These are phyloP conservation scores for Aeschynomene evenia DNA, from an alignment of 306 rosid genomes.

Conservation along the genomic window DNA sequence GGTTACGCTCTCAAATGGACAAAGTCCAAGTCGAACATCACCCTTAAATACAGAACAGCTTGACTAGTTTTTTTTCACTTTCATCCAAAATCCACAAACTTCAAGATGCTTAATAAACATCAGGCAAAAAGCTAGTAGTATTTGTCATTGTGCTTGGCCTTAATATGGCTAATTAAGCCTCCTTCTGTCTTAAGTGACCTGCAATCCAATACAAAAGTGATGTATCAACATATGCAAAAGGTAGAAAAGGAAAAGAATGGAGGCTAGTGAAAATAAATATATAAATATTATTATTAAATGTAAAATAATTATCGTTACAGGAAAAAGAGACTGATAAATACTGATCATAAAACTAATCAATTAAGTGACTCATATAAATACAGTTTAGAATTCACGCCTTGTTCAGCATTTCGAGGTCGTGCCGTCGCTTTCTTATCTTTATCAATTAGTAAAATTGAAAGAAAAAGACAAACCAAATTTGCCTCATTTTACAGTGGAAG, in stretches of 20 bases:
- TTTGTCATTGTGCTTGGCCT: slow-evolving; percentile 68
- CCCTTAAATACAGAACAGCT: not conserved
- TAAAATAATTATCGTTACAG: too few species aligned
- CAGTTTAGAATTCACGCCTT: too few species aligned
- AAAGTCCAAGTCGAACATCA: slow-evolving; percentile 14
- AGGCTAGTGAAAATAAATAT: not conserved
- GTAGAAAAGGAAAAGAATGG: not conserved
- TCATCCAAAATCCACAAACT: slow-evolving; percentile 5
- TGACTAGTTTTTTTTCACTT: not conserved
- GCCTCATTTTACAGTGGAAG: too few species aligned
- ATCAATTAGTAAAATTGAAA: too few species aligned
- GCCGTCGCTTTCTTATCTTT: too few species aligned
- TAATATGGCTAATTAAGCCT: slow-evolving; percentile 61
- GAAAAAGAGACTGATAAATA: too few species aligned
- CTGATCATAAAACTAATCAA: too few species aligned
- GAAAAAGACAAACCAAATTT: too few species aligned
- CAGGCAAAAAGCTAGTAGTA: slow-evolving; percentile 13
- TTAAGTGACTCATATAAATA: too few species aligned
- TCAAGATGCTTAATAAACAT: not conserved
- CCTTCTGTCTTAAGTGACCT: slow-evolving; percentile 65
- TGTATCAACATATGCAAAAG: not conserved
- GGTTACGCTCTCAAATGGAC: not conserved
- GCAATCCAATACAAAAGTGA: not conserved
- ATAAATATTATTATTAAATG: too few species aligned
- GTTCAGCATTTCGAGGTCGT: too few species aligned